These are phyloP conservation scores for Debaryomyces robertsiae DNA, from an alignment of 1,139 yeast species.

Conservation along the genomic window DNA sequence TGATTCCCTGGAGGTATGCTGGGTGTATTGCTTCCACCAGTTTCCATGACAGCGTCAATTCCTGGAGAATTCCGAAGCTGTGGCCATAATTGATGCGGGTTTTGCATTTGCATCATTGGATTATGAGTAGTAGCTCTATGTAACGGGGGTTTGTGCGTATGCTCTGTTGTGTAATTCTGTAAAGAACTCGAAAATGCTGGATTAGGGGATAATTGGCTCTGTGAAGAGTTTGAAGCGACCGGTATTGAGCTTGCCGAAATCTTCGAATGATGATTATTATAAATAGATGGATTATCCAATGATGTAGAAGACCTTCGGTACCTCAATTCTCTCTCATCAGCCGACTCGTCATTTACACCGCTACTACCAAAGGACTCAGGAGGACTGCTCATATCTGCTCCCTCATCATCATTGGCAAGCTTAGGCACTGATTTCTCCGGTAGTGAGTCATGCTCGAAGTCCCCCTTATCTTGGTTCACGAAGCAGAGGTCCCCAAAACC, in stretches of 20 bases:
- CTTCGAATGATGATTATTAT: constrained; percentile 5
- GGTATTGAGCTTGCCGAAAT: constrained; percentile 25
- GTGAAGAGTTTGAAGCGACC: constrained; percentile 16
- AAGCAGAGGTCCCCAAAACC: constrained; percentile 51
- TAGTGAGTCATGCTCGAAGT: constrained; percentile 33
- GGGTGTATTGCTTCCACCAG: constrained; percentile 10
- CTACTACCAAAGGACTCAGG: constrained; percentile 4
- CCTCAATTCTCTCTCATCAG: constrained; percentile 7
- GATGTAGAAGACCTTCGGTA: constrained; percentile 6
- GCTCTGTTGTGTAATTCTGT: not conserved
- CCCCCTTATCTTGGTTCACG: constrained; percentile 53
- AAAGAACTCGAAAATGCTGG: not conserved
- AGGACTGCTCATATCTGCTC: constrained; percentile 2
- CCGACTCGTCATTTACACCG: constrained; percentile 5
- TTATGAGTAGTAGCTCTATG: constrained; percentile 7
- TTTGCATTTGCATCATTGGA: constrained; percentile 5
- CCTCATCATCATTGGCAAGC: constrained; percentile 4
- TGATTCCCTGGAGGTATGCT: constrained; percentile 28
- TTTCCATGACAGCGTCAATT: constrained; percentile 6
- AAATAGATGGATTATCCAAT: constrained; percentile 9
- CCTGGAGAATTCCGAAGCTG: constrained; percentile 3
- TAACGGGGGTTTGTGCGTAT: not conserved
- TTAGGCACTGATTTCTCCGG: not conserved
- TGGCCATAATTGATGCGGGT: constrained; percentile 5
- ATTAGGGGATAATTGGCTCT: constrained; percentile 17